Evolutionary conservation across 2,329 filamentous ascomycete species (phyloP).

Genomic region (Tolypocladium capitatum): DNA sequence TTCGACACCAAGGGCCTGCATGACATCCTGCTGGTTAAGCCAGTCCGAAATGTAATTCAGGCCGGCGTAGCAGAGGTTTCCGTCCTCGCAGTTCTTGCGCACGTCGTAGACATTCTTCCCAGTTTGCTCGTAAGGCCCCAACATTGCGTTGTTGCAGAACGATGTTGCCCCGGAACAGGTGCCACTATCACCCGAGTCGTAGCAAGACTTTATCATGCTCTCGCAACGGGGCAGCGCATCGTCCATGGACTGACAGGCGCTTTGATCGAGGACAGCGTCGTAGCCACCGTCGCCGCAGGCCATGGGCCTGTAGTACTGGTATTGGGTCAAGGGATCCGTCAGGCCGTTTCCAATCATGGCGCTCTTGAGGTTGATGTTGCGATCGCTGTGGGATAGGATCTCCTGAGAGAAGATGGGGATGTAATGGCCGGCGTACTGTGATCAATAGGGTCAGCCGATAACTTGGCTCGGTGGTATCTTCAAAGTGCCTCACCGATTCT

Average conservation of each 20-base stretch:
- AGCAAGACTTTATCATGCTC: conserved; percentile 76
- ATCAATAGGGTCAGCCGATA: no score
- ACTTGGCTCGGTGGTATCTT: no score
- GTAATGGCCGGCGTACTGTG: conserved; percentile 72
- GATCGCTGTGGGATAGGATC: conserved; percentile 84
- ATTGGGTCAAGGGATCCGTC: conserved; percentile 84
- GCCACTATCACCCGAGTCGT: conserved; percentile 79
- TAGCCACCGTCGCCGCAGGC: conserved; percentile 91
- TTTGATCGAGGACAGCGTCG: conserved; percentile 66
- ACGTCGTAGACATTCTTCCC: conserved; percentile 92
- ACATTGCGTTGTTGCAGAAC: conserved; percentile 94
- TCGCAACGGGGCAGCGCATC: conserved; percentile 79
- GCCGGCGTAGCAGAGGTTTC: conserved; percentile 77
- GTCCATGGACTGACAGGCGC: conserved; percentile 77
- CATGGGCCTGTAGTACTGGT: conserved; percentile 92
- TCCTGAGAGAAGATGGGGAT: conserved; percentile 84
- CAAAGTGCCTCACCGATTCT: conserved; percentile 41
- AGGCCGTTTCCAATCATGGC: conserved; percentile 91
- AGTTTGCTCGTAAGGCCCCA: conserved; percentile 84
- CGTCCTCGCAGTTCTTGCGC: conserved; percentile 73
- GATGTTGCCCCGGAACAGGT: conserved; percentile 50
- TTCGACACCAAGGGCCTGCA: conserved; percentile 77
- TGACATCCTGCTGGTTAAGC: conserved; percentile 72
- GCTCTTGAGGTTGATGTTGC: conserved; percentile 95
- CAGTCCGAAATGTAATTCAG: conserved; percentile 76